Conservation (phyloP, 345 rosid species). For the Rhodamnia rubescens region DNA sequence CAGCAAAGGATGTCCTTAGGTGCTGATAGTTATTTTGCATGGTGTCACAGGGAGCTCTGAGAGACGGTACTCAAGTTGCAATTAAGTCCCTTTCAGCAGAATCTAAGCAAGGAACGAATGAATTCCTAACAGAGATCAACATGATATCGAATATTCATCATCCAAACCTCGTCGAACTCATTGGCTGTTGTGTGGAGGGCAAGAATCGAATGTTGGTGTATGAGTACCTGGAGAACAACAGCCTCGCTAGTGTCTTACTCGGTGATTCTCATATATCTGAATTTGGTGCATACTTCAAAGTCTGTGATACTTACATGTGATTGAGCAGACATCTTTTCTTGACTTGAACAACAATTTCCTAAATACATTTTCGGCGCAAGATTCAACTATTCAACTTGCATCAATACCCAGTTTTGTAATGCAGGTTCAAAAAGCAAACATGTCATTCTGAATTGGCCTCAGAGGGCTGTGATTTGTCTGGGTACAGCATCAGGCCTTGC, state of each 20-base stretch:
- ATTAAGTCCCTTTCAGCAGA: conserved; percentile 49
- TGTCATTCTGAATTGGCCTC: conserved; percentile 43
- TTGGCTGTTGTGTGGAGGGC: conserved; percentile 59
- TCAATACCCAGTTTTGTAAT: background rate
- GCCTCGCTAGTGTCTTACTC: conserved; percentile 49
- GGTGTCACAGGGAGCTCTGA: conserved; percentile 40
- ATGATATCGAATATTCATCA: conserved; percentile 43
- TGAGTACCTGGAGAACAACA: conserved; percentile 63
- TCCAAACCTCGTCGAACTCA: conserved; percentile 55
- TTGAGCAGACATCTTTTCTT: background rate
- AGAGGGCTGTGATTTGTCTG: conserved; percentile 43
- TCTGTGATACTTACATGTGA: background rate
- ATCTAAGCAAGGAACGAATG: conserved; percentile 48
- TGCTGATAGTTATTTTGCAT: background rate
- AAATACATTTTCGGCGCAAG: background rate
- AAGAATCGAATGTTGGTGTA: conserved; percentile 41
- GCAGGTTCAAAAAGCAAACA: conserved; percentile 47
- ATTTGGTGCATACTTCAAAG: background rate
- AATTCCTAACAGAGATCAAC: conserved; percentile 53
- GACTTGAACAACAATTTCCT: background rate
- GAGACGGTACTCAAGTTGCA: conserved; percentile 49
- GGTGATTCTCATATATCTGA: conserved; percentile 12
- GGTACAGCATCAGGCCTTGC: conserved; percentile 62
- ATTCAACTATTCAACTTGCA: background rate
- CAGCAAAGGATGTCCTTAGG: background rate